Evolutionary conservation across 148 eudicot genomes (phyloP).

Genomic region (Cornus kousa): DNA sequence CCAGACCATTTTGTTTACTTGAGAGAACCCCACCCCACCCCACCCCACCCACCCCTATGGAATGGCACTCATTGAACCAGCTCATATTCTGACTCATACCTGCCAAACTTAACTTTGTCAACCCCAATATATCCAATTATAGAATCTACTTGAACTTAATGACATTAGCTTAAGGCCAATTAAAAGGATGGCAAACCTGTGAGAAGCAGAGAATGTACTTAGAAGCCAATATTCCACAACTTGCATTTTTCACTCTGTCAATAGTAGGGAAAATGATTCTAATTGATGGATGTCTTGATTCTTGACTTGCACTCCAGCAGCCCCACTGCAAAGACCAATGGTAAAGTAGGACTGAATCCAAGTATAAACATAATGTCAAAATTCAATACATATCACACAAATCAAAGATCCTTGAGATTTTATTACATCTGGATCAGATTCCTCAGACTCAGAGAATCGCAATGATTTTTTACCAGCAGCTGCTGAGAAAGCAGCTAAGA

Average conservation of each 20-base stretch:
- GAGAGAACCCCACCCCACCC: neutral
- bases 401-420: neutral
- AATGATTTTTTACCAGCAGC: constrained; percentile 74
- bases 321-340: constrained; percentile 75
- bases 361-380: neutral
- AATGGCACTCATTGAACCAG: neutral
- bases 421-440: constrained; percentile 92
- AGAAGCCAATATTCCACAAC: constrained; percentile 65
- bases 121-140: neutral
- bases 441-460: constrained; percentile 64
- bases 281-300: constrained; percentile 63
- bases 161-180: neutral
- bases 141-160: neutral
- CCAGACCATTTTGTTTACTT: neutral
- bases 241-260: constrained; percentile 74
- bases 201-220: constrained; percentile 68
- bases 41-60: neutral
- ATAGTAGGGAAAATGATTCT: constrained; percentile 78
- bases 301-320: constrained; percentile 81
- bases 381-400: neutral
- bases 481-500: constrained; percentile 86
- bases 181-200: constrained; percentile 47
- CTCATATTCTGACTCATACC: neutral
- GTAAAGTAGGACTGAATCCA: neutral
- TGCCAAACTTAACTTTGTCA: neutral